Conservation (phyloP, 2,329 filamentous ascomycete species). For the Cladophialophora bantiana region DNA sequence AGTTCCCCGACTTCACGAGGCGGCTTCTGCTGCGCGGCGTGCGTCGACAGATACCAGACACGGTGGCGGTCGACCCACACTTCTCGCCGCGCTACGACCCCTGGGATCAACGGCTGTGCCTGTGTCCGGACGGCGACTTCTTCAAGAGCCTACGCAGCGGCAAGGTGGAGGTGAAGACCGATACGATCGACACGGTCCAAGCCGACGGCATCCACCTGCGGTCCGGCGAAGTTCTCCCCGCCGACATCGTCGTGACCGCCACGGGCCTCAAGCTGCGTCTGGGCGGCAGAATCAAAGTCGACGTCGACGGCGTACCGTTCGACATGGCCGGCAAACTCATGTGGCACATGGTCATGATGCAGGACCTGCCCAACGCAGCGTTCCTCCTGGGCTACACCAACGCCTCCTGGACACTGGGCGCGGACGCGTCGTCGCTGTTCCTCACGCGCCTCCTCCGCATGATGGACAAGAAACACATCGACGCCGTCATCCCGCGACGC, state of each 20-base stretch:
- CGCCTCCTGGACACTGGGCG: constrained; percentile 54
- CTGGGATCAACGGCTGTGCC: constrained; percentile 77
- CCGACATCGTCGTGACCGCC: constrained; percentile 53
- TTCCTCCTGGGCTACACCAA: constrained; percentile 53
- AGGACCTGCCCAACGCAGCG: constrained; percentile 44
- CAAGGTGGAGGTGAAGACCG: constrained; percentile 61
- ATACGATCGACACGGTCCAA: constrained; percentile 59
- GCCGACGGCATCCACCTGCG: constrained; percentile 57
- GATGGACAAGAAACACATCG: constrained; percentile 52
- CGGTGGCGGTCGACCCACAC: constrained; percentile 64
- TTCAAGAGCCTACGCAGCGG: constrained; percentile 59
- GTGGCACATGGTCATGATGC: constrained; percentile 7
- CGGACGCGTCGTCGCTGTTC: constrained; percentile 51
- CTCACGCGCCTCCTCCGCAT: constrained; percentile 53
- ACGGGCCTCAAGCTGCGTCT: constrained; percentile 51
- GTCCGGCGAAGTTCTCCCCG: constrained; percentile 50
- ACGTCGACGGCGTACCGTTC: constrained; percentile 47
- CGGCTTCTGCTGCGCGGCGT: constrained; percentile 42
- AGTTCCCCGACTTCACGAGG: background rate
- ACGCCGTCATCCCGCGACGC: constrained; percentile 60
- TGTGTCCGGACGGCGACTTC: constrained; percentile 68
- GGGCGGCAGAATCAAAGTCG: constrained; percentile 46
- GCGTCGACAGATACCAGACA: constrained; percentile 41
- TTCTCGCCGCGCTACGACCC: constrained; percentile 71
- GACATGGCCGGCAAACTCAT: constrained; percentile 46